Base-by-base conservation (phyloP, 2,329 filamentous ascomycete genomes). In the Tolypocladium cylindrosporum region DNA sequence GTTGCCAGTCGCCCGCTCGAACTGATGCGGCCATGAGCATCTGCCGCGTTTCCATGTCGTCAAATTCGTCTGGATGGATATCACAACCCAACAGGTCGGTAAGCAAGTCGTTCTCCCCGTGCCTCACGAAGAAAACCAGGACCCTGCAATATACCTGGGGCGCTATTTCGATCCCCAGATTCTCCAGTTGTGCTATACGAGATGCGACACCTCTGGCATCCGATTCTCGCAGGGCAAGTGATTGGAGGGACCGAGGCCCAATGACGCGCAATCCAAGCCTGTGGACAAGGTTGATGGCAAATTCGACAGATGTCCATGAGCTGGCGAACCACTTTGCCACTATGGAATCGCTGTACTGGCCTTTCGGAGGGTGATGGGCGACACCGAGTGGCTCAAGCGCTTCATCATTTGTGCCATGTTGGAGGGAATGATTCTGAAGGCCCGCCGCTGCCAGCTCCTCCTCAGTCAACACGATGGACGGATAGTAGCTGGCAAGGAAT, bases 271-370 rank as follows among this genome's bases (percentile, higher is more conserved):
- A 76, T 2, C 89, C 89, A 55, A 96, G 81, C 65, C 88, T 83
- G 58, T 81, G 78, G 21, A 94, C 75, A 8, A 89, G 80, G 40
- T 82, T 82, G 57, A 95, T 83, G 34, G 90, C 84, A 62, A 87
- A 82, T 58, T 92, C 85, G 11, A 91, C 76, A 1, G 86, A 83
- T 27, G 94, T 80, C 70, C 89, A 88, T 21, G 74, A 75, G 58
- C 79, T 86, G 11, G 91, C 91, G 68, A 96, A 92, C 75, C 91
- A 85, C 61, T 86, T 83, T n/a, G 91, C 88, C 21, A 89, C 87
- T 37, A 95, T 87, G 61, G 85, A 64, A 54, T 73, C 71, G 48
- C 65, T 68, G 41, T 66, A 68, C 21, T 63, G 64, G 24, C 66
- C 62, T 58, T 60, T 63, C 27, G 58, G 37, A 37, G 45, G 34